These are phyloP conservation scores for Claviceps monticola DNA, from an alignment of 2,329 filamentous ascomycete genomes.

Conservation along the genomic window DNA sequence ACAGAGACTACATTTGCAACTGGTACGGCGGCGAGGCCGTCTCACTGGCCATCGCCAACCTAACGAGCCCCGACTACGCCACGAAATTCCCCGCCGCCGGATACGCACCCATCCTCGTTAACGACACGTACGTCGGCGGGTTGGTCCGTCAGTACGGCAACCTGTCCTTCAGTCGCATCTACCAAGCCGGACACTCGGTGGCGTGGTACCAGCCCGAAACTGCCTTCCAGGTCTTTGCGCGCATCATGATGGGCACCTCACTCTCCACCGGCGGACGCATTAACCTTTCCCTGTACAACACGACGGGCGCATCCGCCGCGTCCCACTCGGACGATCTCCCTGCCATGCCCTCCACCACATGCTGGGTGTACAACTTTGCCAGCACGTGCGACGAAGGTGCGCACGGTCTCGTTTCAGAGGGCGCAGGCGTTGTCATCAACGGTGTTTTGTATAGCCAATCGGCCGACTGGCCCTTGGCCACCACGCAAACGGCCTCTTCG, in stretches of 20 bases:
- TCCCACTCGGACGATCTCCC: constrained; percentile 38
- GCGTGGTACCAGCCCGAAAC: constrained; percentile 48
- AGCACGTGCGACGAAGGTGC: constrained; percentile 37
- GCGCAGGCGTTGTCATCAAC: constrained; percentile 43
- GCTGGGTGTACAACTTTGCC: constrained; percentile 41
- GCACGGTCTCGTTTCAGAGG: constrained; percentile 31
- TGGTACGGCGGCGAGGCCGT: constrained; percentile 64
- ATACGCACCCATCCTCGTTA: constrained; percentile 58
- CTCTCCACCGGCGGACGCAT: constrained; percentile 40
- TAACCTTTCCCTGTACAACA: constrained; percentile 38
- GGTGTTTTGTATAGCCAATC: constrained; percentile 37
- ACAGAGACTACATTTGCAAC: constrained; percentile 50
- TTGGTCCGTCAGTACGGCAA: constrained; percentile 67
- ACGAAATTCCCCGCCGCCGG: constrained; percentile 49
- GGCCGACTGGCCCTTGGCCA: constrained; percentile 27
- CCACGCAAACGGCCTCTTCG: constrained; percentile 11
- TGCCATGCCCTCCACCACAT: constrained; percentile 35
- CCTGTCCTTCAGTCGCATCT: constrained; percentile 52
- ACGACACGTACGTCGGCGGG: constrained; percentile 54
- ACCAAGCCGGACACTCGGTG: constrained; percentile 51
- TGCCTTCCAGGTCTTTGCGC: constrained; percentile 44
- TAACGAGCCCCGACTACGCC: constrained; percentile 32
- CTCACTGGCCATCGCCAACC: constrained; percentile 45
- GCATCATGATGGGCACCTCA: constrained; percentile 42
- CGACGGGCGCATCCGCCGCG: constrained; percentile 39